Conservation (phyloP, 352 stramenopile genomes). For the Pythium aquatile region DNA sequence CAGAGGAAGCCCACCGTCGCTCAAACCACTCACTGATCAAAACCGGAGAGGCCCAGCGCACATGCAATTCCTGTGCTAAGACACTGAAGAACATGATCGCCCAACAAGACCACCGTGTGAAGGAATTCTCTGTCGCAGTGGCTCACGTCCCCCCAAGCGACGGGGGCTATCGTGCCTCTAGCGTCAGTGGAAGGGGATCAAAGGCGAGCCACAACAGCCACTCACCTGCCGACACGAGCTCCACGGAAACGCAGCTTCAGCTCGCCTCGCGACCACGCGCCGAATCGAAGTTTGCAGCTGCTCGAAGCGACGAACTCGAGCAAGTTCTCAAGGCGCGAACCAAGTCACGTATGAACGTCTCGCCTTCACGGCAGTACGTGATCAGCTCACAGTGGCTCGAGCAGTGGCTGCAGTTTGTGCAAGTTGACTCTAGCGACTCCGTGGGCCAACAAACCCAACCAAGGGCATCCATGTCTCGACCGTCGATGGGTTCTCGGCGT, state of each 20-base stretch:
- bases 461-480: not conserved
- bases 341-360: constrained; percentile 28
- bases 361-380: constrained; percentile 38
- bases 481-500: constrained; percentile 8
- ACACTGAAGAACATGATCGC: constrained; percentile 61
- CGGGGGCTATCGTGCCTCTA: not conserved
- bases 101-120: constrained; percentile 58
- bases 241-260: constrained; percentile 10
- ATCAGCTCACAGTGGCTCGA: constrained; percentile 63
- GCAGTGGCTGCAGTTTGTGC: constrained; percentile 68
- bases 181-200: not conserved
- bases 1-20: constrained; percentile 27
- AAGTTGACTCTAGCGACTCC: constrained; percentile 30
- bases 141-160: not conserved
- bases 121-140: constrained; percentile 36
- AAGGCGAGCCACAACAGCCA: not conserved
- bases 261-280: constrained; percentile 3
- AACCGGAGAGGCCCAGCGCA: constrained; percentile 65
- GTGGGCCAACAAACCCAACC: not conserved
- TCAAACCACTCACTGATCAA: constrained; percentile 71
- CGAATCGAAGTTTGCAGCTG: not conserved
- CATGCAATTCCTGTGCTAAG: constrained; percentile 62
- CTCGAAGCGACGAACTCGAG: constrained; percentile 47
- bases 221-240: not conserved
- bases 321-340: constrained; percentile 46